Evolutionary conservation across 202 grass and related monocot species (phyloP).

Genomic region (Cymbopogon flexuosus): DNA sequence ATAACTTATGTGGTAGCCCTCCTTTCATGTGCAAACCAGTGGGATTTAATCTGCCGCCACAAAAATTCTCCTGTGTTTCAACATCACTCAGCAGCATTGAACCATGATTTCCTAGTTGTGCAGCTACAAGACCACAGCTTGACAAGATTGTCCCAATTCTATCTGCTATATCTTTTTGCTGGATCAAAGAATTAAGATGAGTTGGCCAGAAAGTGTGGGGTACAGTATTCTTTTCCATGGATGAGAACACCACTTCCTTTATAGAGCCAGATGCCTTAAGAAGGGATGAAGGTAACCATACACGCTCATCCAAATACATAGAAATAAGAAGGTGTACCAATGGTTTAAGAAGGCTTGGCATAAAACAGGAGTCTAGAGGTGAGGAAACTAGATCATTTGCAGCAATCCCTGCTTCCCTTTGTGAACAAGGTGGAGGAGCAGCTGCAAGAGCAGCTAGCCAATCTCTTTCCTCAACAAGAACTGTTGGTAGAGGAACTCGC

Average conservation of each 20-base stretch:
- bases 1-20: slow-evolving; percentile 50
- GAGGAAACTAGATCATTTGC: slow-evolving; percentile 68
- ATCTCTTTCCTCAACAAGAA: slow-evolving; percentile 81
- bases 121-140: slow-evolving; percentile 51
- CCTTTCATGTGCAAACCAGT: slow-evolving; percentile 38
- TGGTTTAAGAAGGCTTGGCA: slow-evolving; percentile 72
- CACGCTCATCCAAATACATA: slow-evolving; percentile 69
- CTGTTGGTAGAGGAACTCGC: slow-evolving; percentile 62
- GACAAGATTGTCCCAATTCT: slow-evolving; percentile 61
- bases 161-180: slow-evolving; percentile 51
- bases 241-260: slow-evolving; percentile 56
- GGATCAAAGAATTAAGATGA: slow-evolving; percentile 63
- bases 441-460: slow-evolving; percentile 78
- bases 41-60: slow-evolving; percentile 39
- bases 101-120: slow-evolving; percentile 46
- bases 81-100: slow-evolving; percentile 35
- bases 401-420: slow-evolving; percentile 78
- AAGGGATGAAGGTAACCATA: slow-evolving; percentile 77
- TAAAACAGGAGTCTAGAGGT: slow-evolving; percentile 69
- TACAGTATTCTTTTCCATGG: slow-evolving; percentile 62
- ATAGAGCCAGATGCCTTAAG: slow-evolving; percentile 63
- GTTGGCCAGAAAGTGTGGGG: slow-evolving; percentile 48
- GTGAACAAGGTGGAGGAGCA: slow-evolving; percentile 91
- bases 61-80: slow-evolving; percentile 38
- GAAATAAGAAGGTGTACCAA: slow-evolving; percentile 65